Evolutionary conservation across 176 grass and related monocot species (phyloP).

Genomic region (Carex littledalei): DNA sequence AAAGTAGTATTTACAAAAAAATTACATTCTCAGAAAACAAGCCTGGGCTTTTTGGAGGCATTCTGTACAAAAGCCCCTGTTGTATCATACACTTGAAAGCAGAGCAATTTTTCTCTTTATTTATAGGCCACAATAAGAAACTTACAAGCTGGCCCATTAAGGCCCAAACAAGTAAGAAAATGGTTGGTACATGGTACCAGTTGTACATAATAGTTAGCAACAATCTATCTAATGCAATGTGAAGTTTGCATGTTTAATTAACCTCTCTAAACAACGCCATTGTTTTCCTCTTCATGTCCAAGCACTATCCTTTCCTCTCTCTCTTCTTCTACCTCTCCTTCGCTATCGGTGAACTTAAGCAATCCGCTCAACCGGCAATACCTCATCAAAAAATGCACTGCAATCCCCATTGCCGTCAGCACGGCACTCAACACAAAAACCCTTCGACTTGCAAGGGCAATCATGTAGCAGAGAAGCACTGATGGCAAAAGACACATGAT

Average conservation of each 20-base stretch:
- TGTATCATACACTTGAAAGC: neutral
- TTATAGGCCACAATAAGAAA: neutral
- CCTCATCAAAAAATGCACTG: constrained; percentile 27
- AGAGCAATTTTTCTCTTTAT: neutral
- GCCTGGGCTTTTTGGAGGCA: neutral
- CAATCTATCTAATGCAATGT: neutral
- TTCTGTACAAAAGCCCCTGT: neutral
- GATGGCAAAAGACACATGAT: constrained; percentile 38
- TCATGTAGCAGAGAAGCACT: constrained; percentile 27
- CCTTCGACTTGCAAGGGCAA: constrained; percentile 32
- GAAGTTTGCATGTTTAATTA: neutral
- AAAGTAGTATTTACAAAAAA: neutral
- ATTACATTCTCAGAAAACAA: neutral
- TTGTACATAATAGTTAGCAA: neutral
- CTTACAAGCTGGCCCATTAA: neutral
- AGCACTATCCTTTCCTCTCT: neutral
- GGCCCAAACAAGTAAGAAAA: neutral
- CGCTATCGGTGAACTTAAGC: constrained; percentile 32
- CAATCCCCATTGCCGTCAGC: constrained; percentile 11
- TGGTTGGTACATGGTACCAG: neutral
- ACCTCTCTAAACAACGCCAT: neutral
- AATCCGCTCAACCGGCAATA: constrained; percentile 33
- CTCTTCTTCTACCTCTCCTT: neutral
- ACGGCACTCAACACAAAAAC: constrained; percentile 22
- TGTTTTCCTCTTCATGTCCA: neutral